These are phyloP conservation scores for Draba incana DNA, from an alignment of 345 rosid genomes.

Conservation along the genomic window DNA sequence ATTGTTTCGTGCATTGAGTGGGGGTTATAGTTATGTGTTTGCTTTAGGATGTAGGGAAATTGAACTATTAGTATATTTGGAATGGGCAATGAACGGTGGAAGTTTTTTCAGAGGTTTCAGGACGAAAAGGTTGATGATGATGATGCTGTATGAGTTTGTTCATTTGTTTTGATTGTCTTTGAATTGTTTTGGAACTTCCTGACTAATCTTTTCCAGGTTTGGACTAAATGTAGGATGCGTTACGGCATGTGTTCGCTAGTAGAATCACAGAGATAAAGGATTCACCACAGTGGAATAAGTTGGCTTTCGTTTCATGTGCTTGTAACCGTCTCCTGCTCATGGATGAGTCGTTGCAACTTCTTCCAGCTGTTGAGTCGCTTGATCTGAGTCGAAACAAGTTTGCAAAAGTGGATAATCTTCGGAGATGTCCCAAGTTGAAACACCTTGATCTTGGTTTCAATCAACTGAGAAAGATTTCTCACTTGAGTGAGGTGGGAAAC, in stretches of 20 bases:
- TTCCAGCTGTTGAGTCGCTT: conserved; percentile 91
- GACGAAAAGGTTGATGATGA: conserved; percentile 32
- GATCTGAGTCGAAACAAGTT: conserved; percentile 97
- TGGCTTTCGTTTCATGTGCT: conserved; percentile 85
- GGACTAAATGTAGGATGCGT: conserved; percentile 67
- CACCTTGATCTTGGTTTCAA: conserved; percentile 96
- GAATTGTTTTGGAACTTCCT: conserved; percentile 8
- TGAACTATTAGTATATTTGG: conserved; percentile 41
- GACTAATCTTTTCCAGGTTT: conserved; percentile 29
- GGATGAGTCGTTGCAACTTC: conserved; percentile 98
- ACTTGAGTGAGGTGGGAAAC: conserved; percentile 72
- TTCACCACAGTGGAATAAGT: conserved; percentile 84
- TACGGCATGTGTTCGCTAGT: conserved; percentile 92
- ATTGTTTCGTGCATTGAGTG: conserved; percentile 31
- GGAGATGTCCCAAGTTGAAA: conserved; percentile 78
- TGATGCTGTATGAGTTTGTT: conserved; percentile 35
- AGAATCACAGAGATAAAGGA: conserved; percentile 88
- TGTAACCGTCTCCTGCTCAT: conserved; percentile 83
- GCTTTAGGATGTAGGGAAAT: conserved; percentile 31
- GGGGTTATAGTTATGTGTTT: conserved; percentile 32
- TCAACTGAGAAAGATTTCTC: conserved; percentile 66
- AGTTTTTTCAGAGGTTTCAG: conserved; percentile 36
- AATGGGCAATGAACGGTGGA: conserved; percentile 30
- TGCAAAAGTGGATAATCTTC: conserved; percentile 85
- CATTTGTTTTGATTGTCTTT: conserved; percentile 22